Evolutionary conservation across 306 rosid species (phyloP).

Genomic region (Geum urbanum): DNA sequence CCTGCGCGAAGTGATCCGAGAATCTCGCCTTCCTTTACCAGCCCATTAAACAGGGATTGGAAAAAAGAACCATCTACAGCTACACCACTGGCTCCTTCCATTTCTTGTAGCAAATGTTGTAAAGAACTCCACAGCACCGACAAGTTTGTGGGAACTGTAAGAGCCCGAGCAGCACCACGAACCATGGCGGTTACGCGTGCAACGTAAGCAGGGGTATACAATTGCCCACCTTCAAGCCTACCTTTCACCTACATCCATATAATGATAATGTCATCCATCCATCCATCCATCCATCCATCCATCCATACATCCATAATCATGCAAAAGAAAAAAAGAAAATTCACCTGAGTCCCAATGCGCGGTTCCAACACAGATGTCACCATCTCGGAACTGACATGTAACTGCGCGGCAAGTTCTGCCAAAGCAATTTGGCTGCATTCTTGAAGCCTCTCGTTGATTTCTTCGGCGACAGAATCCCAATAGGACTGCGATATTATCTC

Average conservation of each 20-base stretch:
- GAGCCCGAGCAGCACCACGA: slow-evolving; percentile 82
- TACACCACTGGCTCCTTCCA: slow-evolving; percentile 79
- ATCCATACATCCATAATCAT: slow-evolving; percentile 17
- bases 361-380: slow-evolving; percentile 74
- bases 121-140: slow-evolving; percentile 70
- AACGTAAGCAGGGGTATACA: slow-evolving; percentile 96
- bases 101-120: slow-evolving; percentile 77
- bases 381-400: slow-evolving; percentile 77
- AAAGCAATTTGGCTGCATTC: slow-evolving; percentile 91
- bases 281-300: slow-evolving; percentile 5
- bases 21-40: slow-evolving; percentile 73
- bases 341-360: slow-evolving; percentile 79
- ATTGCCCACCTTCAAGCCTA: slow-evolving; percentile 95
- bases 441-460: slow-evolving; percentile 90
- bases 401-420: slow-evolving; percentile 82
- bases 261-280: slow-evolving; percentile 3
- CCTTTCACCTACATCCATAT: slow-evolving; percentile 71
- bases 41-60: slow-evolving; percentile 83
- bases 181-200: slow-evolving; percentile 90
- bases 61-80: slow-evolving; percentile 83
- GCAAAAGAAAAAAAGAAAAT: slow-evolving; percentile 11
- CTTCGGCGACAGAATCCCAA: slow-evolving; percentile 88
- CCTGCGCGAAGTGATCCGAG: slow-evolving; percentile 93
- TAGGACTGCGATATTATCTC: slow-evolving; percentile 76
- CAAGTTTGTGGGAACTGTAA: slow-evolving; percentile 77